Base-by-base conservation (phyloP, 768 basidiomycete species). In the Cubamyces lactineus region DNA sequence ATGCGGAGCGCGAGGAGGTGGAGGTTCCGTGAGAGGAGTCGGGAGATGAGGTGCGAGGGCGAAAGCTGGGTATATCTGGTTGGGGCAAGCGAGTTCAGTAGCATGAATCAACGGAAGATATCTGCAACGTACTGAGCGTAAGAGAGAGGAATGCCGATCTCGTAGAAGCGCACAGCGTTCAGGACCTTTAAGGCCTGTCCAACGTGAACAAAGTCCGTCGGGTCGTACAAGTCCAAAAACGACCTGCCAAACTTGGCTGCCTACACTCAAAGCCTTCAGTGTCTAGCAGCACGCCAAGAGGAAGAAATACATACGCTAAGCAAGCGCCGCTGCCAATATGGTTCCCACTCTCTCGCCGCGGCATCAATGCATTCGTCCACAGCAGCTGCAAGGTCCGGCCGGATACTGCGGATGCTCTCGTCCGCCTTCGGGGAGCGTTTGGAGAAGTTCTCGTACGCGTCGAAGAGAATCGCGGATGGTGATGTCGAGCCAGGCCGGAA, bases 221-320 rank as follows among this genome's bases (percentile, higher is more conserved):
- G 92, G 71, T 98, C 92, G 71, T 94, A 91, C 26, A 94, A 81
- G 71, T 98, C 97, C 65, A 99, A 75, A 72, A 95, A 99, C 0
- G 93, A 90, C 62, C 94, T 85, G 1, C 96, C 97, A 70, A 96
- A 98, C 72, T 95, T 95, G 8, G 96, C 96, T n/a, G 96, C 94
- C 92, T 96, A 66, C 0, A 64, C 24, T 28, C 28, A 28, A 28
- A 3, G 28, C 13, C 19, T 50, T 8, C 12, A 8, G 7, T 3
- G 48, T 16, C 30, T 1, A 49, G 26, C 21, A 49, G n/a, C n/a
- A n/a, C n/a, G n/a, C n/a, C n/a, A n/a, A n/a, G 48, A 15, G 6
- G 48, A 16, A 16, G 15, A 24, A 34, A n/a, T n/a, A n/a, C 1
- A 71, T 63, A 94, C 95, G 71, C 87, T 92, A 19, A 98, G 80